Evolutionary conservation across 192 early-diverging fungal species (phyloP).

Genomic region (Coemansia biformis): DNA sequence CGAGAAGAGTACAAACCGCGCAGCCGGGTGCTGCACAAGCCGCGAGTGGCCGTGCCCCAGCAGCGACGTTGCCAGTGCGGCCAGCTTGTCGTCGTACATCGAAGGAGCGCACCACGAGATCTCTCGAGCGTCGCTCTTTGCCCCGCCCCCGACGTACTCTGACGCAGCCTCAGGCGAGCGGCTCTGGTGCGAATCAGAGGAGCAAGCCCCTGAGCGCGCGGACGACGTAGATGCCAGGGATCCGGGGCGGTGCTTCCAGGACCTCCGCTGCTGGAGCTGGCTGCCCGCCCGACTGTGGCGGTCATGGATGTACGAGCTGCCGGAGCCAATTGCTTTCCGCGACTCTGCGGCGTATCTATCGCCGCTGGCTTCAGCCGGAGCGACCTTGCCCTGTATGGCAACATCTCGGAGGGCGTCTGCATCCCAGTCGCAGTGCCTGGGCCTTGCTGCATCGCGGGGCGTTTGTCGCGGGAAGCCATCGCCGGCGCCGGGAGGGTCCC

Average conservation of each 20-base stretch:
- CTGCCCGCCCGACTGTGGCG: background rate
- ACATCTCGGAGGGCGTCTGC: conserved; percentile 21
- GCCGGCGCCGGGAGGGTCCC: too few species aligned
- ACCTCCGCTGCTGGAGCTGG: background rate
- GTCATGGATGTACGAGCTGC: background rate
- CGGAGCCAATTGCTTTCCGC: conserved; percentile 28
- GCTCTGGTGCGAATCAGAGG: too few species aligned
- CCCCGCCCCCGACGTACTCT: too few species aligned
- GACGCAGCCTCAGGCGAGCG: too few species aligned
- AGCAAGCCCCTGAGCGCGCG: background rate
- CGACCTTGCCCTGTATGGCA: conserved; percentile 11
- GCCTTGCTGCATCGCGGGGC: too few species aligned
- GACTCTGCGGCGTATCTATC: conserved; percentile 34
- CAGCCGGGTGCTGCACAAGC: conserved; percentile 10
- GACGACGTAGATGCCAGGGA: background rate
- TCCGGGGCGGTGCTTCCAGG: background rate
- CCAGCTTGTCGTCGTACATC: conserved; percentile 6
- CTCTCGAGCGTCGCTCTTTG: too few species aligned
- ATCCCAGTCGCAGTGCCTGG: conserved; percentile 25
- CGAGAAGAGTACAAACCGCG: conserved; percentile 41
- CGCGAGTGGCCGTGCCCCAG: conserved; percentile 3
- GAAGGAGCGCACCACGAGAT: too few species aligned
- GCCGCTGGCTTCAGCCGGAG: conserved; percentile 1
- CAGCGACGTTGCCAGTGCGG: conserved; percentile 22
- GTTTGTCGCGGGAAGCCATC: too few species aligned